phyloP scores from a whole-genome alignment of 2,329 filamentous ascomycete genomes.

The Rosellinia necatrix region DNA sequence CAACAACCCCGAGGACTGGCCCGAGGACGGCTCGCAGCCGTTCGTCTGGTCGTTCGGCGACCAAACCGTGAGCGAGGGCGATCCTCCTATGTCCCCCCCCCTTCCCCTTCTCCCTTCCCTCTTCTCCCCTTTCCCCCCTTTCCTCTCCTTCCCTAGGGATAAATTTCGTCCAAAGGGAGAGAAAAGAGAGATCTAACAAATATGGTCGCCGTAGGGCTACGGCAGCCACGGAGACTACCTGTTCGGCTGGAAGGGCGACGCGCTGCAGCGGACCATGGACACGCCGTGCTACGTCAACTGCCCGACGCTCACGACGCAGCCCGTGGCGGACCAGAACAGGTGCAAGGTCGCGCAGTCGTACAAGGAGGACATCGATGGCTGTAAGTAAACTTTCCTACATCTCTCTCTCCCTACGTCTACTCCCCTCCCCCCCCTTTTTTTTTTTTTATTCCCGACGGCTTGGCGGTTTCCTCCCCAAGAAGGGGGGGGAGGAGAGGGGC shows the following conservation, averaged over 20 bases:
- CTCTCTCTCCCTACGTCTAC: too few relatives aligned
- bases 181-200: background rate
- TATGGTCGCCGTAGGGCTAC: slow-evolving; percentile 34
- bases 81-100: too few relatives aligned
- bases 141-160: too few relatives aligned
- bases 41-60: slow-evolving; percentile 42
- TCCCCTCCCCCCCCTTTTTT: too few relatives aligned
- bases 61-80: slow-evolving; percentile 24
- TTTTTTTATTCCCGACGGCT: too few relatives aligned
- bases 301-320: slow-evolving; percentile 39
- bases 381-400: too few relatives aligned
- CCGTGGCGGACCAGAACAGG: slow-evolving; percentile 40
- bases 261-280: slow-evolving; percentile 42
- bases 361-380: slow-evolving; percentile 41
- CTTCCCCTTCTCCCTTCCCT: too few relatives aligned
- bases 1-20: slow-evolving; percentile 45
- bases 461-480: too few relatives aligned
- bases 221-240: slow-evolving; percentile 45
- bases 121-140: too few relatives aligned
- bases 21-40: slow-evolving; percentile 44
- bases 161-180: background rate
- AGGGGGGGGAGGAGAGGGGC: too few relatives aligned
- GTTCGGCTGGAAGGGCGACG: slow-evolving; percentile 49
- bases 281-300: slow-evolving; percentile 42
- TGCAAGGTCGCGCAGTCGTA: slow-evolving; percentile 40